Evolutionary conservation across 2,329 filamentous ascomycete genomes (phyloP), one percentile per base, ranked within the genome.

Genomic region (Colletotrichum endophyticum): DNA sequence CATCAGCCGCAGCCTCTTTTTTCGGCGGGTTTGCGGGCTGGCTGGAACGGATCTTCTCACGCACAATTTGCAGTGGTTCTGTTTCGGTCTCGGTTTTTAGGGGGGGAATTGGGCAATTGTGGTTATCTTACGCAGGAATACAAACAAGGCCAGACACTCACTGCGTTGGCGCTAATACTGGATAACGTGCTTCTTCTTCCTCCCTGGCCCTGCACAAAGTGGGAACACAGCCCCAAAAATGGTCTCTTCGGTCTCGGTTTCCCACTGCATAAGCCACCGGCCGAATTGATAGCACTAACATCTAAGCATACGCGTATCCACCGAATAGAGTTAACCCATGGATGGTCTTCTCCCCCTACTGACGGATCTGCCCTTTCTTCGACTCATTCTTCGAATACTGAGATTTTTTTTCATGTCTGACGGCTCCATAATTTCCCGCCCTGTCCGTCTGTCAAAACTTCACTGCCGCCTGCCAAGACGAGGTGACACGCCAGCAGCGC

Each of bases 181-280:
- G 25, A 28, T 28, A 28, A 56, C 25, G 59, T 30, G 59, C 59
- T 32, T n/a, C 0, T 13, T 13, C 32, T 49, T 70, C 56, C 57
- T 59, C 30, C 15, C 12, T 19, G 36, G 30, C 30, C 15, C 12
- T 19, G 36, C 53, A 32, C 27, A 22, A 13, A 5, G 44, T 53
- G 44, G 68, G 25, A 22, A 53, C 67, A 66, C 67, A 61, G 61
- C 72, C 72, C 34, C 72, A 64, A 36, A 25, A 32, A 49, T 61
- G 28, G 13, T 32, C n/a, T 36, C 61, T 49, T 75, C 67, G 72
- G 72, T 75, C 61, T 75, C 72, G 72, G 72, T 75, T 75, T 71
- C 61, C 66, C 56, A 36, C 57, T 11, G 22, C 39, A 36, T 30
- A 13, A 56, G 56, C 56, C 36, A 32, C 11, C 6, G 44, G 44